Conservation (phyloP, 495 filamentous ascomycete genomes). For the Choiromyces venosus region DNA sequence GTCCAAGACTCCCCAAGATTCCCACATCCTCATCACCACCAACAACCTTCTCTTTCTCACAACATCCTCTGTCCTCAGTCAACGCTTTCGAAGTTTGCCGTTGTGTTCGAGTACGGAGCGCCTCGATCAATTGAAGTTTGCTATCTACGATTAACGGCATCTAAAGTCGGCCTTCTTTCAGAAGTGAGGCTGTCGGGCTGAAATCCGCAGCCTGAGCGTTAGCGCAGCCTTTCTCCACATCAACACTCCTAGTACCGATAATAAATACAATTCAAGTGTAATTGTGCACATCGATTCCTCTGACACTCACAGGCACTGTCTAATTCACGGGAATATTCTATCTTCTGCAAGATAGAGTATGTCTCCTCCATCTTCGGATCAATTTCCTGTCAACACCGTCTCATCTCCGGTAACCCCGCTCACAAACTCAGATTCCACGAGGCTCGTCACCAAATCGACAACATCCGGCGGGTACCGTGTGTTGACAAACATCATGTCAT, state of each 20-base stretch:
- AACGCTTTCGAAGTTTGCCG: not conserved
- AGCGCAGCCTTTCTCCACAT: not conserved
- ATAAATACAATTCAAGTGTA: not conserved
- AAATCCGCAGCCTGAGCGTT: not conserved
- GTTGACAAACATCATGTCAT: not conserved
- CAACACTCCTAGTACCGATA: not conserved
- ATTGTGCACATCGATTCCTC: not conserved
- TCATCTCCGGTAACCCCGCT: not conserved
- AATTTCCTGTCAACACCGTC: not conserved
- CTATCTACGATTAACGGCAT: not conserved
- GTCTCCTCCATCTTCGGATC: not conserved
- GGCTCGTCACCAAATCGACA: not conserved
- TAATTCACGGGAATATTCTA: not conserved
- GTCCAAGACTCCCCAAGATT: not conserved
- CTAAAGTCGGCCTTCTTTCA: not conserved
- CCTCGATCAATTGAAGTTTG: not conserved
- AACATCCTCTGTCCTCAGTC: not conserved
- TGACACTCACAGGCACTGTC: not conserved
- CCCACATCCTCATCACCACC: not conserved
- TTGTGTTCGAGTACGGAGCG: not conserved
- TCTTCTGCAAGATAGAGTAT: not conserved
- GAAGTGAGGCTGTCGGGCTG: not conserved
- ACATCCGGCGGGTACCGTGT: conserved; percentile 2
- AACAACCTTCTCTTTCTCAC: not conserved
- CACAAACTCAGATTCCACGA: not conserved